A percentile compares a stretch with the other conserved stretches of the same genome.
Evolutionary conservation across 202 grass and related monocot genomes (phyloP).

Genomic region (Carex arenaria): DNA sequence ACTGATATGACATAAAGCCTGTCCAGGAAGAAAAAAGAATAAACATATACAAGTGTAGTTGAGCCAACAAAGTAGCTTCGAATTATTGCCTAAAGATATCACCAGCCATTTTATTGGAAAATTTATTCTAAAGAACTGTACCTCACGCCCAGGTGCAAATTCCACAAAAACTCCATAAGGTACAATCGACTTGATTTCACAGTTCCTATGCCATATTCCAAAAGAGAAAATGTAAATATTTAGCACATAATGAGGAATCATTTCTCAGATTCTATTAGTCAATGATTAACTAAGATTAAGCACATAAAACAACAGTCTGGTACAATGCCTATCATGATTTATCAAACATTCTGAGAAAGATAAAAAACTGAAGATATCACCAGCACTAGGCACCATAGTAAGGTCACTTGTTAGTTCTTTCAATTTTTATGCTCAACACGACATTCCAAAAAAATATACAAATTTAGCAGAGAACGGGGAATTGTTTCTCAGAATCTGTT

Average conservation of each 20-base stretch:
- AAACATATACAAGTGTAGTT: slow-evolving; percentile 14
- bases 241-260: not conserved
- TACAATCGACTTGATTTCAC: slow-evolving; percentile 87
- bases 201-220: slow-evolving; percentile 50
- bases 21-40: slow-evolving; percentile 5
- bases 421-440: slow-evolving; percentile 53
- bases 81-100: not conserved
- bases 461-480: not conserved
- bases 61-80: slow-evolving; percentile 13
- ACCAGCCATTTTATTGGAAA: slow-evolving; percentile 14
- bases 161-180: slow-evolving; percentile 92
- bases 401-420: slow-evolving; percentile 75
- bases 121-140: slow-evolving; percentile 27
- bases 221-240: not conserved
- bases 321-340: not conserved
- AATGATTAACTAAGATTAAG: not conserved
- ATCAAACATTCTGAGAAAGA: slow-evolving; percentile 22
- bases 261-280: not conserved
- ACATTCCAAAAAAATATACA: slow-evolving; percentile 11
- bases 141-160: slow-evolving; percentile 94
- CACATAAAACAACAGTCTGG: not conserved
- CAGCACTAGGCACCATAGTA: slow-evolving; percentile 85
- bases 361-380: slow-evolving; percentile 72
- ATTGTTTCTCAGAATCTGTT: not conserved
- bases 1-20: slow-evolving; percentile 96